Evolutionary conservation across 2,329 filamentous ascomycete species (phyloP).

Genomic region (Colletotrichum gloeosporioides): DNA sequence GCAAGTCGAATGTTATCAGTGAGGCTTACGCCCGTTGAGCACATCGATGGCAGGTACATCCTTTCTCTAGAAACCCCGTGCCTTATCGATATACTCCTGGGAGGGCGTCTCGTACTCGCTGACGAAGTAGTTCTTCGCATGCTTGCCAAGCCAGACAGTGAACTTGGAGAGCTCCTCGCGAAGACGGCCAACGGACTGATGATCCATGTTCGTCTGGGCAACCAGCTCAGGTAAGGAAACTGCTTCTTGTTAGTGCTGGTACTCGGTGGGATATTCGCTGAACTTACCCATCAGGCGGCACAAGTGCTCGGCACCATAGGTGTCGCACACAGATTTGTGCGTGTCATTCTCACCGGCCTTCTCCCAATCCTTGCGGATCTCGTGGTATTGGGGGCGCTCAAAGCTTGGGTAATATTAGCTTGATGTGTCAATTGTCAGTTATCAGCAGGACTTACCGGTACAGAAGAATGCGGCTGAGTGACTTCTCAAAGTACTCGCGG

Average conservation of each 20-base stretch:
- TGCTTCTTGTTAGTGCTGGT: slow-evolving; percentile 40
- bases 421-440: neutral
- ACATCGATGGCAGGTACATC: neutral
- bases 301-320: slow-evolving; percentile 93
- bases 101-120: slow-evolving; percentile 76
- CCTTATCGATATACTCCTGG: slow-evolving; percentile 75
- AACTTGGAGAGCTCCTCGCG: slow-evolving; percentile 90
- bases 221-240: slow-evolving; percentile 92
- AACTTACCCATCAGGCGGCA: slow-evolving; percentile 83
- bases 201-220: slow-evolving; percentile 97
- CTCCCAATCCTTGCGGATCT: slow-evolving; percentile 75
- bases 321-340: slow-evolving; percentile 76
- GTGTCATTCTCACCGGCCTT: slow-evolving; percentile 66
- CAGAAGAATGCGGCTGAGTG: slow-evolving; percentile 84
- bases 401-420: slow-evolving; percentile 60
- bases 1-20: neutral
- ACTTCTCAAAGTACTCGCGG: slow-evolving; percentile 93
- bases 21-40: neutral
- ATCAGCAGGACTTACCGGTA: slow-evolving; percentile 62
- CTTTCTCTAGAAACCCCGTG: slow-evolving; percentile 46
- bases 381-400: slow-evolving; percentile 86
- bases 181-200: slow-evolving; percentile 85
- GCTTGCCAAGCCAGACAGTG: slow-evolving; percentile 81
- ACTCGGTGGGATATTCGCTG: neutral
- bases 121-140: slow-evolving; percentile 79